phyloP scores from a whole-genome alignment of 768 basidiomycete species.

The Mycena alexandri region DNA sequence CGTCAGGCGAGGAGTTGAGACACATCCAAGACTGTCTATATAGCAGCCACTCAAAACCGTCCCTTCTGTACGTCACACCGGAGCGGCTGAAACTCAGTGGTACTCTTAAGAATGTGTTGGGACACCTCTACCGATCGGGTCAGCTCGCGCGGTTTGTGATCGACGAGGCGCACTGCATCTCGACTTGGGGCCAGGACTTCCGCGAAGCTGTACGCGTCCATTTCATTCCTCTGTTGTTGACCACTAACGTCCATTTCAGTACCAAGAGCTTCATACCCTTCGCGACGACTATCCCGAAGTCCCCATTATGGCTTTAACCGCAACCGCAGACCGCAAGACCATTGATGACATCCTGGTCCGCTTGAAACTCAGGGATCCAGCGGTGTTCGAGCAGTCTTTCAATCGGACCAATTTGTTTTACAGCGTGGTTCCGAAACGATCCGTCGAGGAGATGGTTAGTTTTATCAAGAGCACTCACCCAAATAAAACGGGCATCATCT shows the following conservation, averaged over 20 bases:
- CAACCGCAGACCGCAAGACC: conserved; percentile 87
- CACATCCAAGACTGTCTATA: conserved; percentile 59
- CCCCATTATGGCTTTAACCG: conserved; percentile 97
- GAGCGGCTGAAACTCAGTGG: conserved; percentile 83
- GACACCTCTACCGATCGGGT: conserved; percentile 65
- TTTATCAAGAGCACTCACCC: conserved; percentile 74
- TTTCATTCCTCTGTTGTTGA: conserved; percentile 6
- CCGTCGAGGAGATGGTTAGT: conserved; percentile 71
- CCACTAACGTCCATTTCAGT: conserved; percentile 56
- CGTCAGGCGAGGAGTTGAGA: conserved; percentile 53
- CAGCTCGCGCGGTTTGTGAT: conserved; percentile 90
- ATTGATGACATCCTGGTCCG: conserved; percentile 83
- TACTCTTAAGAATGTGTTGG: conserved; percentile 66
- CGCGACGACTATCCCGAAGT: conserved; percentile 81
- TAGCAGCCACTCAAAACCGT: conserved; percentile 60
- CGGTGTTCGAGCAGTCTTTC: conserved; percentile 84
- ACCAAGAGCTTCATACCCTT: conserved; percentile 73
- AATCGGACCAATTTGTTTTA: conserved; percentile 95
- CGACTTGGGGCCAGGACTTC: conserved; percentile 95
- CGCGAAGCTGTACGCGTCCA: conserved; percentile 74
- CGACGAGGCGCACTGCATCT: conserved; percentile 97
- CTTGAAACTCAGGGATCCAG: conserved; percentile 71
- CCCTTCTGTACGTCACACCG: conserved; percentile 90
- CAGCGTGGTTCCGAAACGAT: conserved; percentile 59
- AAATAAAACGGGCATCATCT: conserved; percentile 84